phyloP scores from a whole-genome alignment of 495 filamentous ascomycete genomes.

The Clavariopsis aquatica region DNA sequence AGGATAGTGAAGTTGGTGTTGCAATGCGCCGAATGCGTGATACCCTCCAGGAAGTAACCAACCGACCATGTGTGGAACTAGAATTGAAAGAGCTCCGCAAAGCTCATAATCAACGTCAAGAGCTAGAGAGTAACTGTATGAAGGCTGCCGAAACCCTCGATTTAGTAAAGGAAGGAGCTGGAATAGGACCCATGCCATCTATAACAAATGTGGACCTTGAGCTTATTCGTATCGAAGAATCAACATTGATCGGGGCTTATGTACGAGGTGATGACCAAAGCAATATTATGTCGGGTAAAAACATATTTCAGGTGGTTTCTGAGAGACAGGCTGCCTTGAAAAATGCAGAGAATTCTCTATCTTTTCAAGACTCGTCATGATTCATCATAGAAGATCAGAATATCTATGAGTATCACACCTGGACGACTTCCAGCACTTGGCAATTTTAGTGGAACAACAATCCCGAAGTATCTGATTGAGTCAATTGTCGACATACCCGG shows the following conservation, averaged over 20 bases:
- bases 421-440: too few species aligned
- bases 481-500: too few species aligned
- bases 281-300: not conserved
- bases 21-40: conserved; percentile 16
- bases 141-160: too few species aligned
- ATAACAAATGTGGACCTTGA: not conserved
- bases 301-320: conserved; percentile 6
- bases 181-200: too few species aligned
- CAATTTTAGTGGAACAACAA: too few species aligned
- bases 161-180: too few species aligned
- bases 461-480: too few species aligned
- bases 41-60: conserved; percentile 21
- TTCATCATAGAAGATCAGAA: too few species aligned
- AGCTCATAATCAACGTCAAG: too few species aligned
- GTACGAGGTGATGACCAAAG: not conserved
- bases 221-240: not conserved
- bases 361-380: too few species aligned
- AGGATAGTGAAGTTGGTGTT: conserved; percentile 6
- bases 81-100: conserved; percentile 25
- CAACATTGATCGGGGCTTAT: not conserved
- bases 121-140: too few species aligned
- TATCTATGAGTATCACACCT: too few species aligned
- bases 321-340: conserved; percentile 5
- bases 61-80: conserved; percentile 17
- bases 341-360: not conserved